Percentiles rank a stretch among this genome's conserved stretches.
Conservation (phyloP, 2,329 filamentous ascomycete species). For the Teratosphaeria destructans region DNA sequence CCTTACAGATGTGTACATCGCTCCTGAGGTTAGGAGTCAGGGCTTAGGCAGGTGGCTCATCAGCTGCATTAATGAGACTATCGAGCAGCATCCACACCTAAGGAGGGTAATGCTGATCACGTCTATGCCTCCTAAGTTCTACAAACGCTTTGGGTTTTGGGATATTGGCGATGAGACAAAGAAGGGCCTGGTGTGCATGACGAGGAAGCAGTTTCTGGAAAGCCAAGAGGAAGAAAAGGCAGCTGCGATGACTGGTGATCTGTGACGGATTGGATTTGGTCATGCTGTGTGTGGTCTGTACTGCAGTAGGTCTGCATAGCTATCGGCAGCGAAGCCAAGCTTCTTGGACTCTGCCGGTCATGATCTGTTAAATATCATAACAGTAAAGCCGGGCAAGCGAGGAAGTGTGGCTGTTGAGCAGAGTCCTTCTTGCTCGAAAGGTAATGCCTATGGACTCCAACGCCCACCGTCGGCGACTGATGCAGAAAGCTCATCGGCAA, state of each 20-base stretch:
- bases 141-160: not conserved
- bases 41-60: constrained; percentile 19
- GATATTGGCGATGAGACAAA: not conserved
- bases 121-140: not conserved
- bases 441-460: too few species aligned
- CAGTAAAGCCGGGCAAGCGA: too few species aligned
- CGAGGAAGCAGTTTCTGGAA: not conserved
- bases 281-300: not conserved
- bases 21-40: constrained; percentile 7
- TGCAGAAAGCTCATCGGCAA: too few species aligned
- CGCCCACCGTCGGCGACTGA: too few species aligned
- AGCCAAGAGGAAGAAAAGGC: not conserved
- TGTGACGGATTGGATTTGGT: not conserved
- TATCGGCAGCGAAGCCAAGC: too few species aligned
- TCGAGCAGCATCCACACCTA: constrained; percentile 12
- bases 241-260: not conserved
- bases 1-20: constrained; percentile 19
- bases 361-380: too few species aligned
- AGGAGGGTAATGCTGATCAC: constrained; percentile 14
- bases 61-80: constrained; percentile 11
- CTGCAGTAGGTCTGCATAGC: too few species aligned
- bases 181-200: not conserved
- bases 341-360: too few species aligned
- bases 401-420: too few species aligned
- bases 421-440: too few species aligned